phyloP scores from a whole-genome alignment of 2,329 filamentous ascomycete genomes.

The Mycogone perniciosa region DNA sequence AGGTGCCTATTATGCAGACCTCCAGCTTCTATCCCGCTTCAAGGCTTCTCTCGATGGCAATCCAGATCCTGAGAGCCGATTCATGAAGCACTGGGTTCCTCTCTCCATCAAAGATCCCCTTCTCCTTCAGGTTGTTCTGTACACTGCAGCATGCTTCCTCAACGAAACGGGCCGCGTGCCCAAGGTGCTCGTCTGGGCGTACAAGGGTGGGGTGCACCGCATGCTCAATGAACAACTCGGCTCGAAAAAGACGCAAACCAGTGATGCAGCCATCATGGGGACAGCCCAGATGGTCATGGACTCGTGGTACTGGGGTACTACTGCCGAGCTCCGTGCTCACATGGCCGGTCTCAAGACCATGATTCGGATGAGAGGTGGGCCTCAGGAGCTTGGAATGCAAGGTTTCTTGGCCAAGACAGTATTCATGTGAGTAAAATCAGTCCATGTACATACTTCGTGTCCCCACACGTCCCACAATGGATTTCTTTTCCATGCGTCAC shows the following conservation, averaged over 20 bases:
- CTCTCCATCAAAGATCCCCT: slow-evolving; percentile 44
- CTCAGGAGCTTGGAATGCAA: slow-evolving; percentile 39
- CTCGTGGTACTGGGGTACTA: slow-evolving; percentile 50
- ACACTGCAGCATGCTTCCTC: slow-evolving; percentile 46
- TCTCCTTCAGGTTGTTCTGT: slow-evolving; percentile 42
- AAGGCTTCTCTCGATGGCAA: slow-evolving; percentile 45
- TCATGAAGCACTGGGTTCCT: slow-evolving; percentile 43
- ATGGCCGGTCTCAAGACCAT: slow-evolving; percentile 42
- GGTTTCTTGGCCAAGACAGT: slow-evolving; percentile 43
- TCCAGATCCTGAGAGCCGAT: slow-evolving; percentile 37
- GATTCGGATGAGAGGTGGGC: slow-evolving; percentile 41
- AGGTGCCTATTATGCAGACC: slow-evolving; percentile 26
- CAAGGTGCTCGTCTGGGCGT: slow-evolving; percentile 35
- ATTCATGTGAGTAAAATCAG: slow-evolving; percentile 35
- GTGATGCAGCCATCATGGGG: slow-evolving; percentile 41
- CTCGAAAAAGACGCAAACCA: slow-evolving; percentile 29
- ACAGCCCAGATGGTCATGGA: slow-evolving; percentile 44
- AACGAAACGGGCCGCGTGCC: slow-evolving; percentile 43
- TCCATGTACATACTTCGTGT: not conserved
- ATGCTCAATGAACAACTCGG: slow-evolving; percentile 43
- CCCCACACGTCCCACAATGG: too few species aligned
- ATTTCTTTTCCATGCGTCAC: too few species aligned
- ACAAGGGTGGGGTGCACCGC: slow-evolving; percentile 37
- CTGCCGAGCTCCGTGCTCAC: slow-evolving; percentile 38
- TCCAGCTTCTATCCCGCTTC: slow-evolving; percentile 44